Percentiles rank a stretch among this genome's conserved stretches.
Evolutionary conservation across 371 early-diverging fungal species (phyloP).

Genomic region (Mortierella sp.): DNA sequence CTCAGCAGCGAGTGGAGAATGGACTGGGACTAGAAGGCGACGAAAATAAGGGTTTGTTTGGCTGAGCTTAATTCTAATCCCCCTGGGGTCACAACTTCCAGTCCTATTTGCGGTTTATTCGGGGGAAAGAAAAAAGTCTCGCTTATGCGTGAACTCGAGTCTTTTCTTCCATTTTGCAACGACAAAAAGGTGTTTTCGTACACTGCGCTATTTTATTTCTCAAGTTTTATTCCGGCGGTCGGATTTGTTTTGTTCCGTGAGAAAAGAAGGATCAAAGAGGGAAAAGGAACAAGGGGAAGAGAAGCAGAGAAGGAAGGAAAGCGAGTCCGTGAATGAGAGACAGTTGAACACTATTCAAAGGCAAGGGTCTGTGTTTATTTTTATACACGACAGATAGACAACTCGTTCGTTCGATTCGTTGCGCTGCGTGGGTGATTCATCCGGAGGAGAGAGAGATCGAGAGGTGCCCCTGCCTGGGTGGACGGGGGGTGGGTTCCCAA

Average conservation of each 20-base stretch:
- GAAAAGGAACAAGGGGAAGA: not conserved
- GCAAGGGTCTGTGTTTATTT: slow-evolving; percentile 6
- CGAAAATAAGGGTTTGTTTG: too few species aligned
- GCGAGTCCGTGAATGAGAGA: not conserved
- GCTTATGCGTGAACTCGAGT: too few species aligned
- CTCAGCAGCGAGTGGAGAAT: too few species aligned
- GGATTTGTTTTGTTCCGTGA: not conserved
- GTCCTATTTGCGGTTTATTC: too few species aligned
- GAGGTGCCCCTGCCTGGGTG: not conserved
- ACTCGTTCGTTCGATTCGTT: not conserved
- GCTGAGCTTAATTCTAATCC: too few species aligned
- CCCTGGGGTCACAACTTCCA: too few species aligned
- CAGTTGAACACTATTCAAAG: not conserved
- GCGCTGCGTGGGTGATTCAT: not conserved
- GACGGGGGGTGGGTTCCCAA: not conserved
- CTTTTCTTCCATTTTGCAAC: too few species aligned
- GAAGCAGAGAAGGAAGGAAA: not conserved
- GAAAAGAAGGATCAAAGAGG: not conserved
- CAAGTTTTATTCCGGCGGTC: not conserved
- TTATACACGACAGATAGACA: not conserved
- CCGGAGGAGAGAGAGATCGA: too few species aligned
- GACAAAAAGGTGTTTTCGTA: too few species aligned
- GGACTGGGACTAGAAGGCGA: too few species aligned
- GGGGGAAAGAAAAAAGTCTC: too few species aligned
- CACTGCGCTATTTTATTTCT: not conserved